Base-by-base conservation (phyloP, 768 basidiomycete species). In the Naganishia kalamii region DNA sequence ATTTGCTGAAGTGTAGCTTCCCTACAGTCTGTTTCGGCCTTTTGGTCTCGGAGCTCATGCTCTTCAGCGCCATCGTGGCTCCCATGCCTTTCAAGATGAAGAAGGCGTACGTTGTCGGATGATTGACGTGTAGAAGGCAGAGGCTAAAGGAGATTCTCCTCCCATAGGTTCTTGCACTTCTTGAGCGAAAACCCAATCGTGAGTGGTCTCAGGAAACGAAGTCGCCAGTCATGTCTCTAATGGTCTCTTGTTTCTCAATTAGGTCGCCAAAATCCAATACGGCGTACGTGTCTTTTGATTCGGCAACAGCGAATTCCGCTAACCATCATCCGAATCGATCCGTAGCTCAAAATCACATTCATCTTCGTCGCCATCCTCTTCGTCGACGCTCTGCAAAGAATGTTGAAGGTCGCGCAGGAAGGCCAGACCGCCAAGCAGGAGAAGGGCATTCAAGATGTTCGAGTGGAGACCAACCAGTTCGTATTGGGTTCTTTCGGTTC, bases 351-450 rank as follows among this genome's bases (percentile, higher is more conserved):
- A 78, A 94, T 96, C 66, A 87, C 90, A 10, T 96, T 94, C 82
- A 92, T 96, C 68, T 92, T 93, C 72, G 85, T 96, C 1, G 89
- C 81, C 1, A 83, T 97, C 3, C 82, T 98, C 48, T 97, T 96
- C 74, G 82, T 86, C 15, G 94, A 98, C 71, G 92, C 94, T 30
- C 81, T 96, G 35, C 92, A 96, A 78, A 86, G 93, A 67, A 92
- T 97, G 89, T 85, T 87, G 80, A 85, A 78, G 43, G 78, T 80
- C 62, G 76, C 78, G 4, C 75, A 79, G 66, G 77, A 79, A 64
- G 74, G 75, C 68, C 67, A 72, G 68, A 68, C 83, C 21, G 86
- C 87, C 13, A 90, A 87, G 71, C 74, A 81, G 33, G 79, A 78
- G 44, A 82, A 80, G 29, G 81, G 82, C 8, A 73, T 80, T 60